Evolutionary conservation across 2,329 filamentous ascomycete genomes (phyloP).

Genomic region (Sporothrix humicola): DNA sequence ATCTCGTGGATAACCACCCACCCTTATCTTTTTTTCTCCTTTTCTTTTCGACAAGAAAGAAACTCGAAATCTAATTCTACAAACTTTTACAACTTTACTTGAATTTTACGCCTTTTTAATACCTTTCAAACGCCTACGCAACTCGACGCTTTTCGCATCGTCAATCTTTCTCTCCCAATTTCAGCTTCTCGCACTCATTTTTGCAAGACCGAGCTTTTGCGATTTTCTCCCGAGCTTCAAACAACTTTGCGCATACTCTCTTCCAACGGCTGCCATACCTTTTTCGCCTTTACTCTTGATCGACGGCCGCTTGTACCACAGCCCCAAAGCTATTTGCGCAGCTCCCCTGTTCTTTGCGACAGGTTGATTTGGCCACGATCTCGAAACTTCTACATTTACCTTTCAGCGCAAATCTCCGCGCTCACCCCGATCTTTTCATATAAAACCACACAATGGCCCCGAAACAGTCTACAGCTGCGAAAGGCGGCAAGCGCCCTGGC

Average conservation of each 20-base stretch:
- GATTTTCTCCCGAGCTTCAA: background rate
- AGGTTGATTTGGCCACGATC: background rate
- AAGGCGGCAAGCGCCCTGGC: conserved; percentile 14
- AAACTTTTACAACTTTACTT: background rate
- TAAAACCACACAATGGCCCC: conserved; percentile 27
- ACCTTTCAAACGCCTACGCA: background rate
- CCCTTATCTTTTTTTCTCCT: background rate
- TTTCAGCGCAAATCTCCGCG: background rate
- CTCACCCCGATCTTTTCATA: too few species aligned
- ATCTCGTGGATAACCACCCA: background rate
- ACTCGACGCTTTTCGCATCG: background rate
- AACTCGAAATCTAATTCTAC: background rate
- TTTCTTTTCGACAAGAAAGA: background rate
- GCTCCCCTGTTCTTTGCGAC: conserved; percentile 1
- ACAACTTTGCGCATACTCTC: too few species aligned
- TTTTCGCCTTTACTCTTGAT: background rate
- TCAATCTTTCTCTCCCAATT: background rate
- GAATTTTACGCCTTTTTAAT: background rate
- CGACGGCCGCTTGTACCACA: background rate
- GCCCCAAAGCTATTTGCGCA: background rate
- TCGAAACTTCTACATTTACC: background rate
- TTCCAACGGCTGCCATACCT: too few species aligned
- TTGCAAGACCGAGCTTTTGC: background rate
- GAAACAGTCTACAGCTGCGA: background rate
- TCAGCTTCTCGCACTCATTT: background rate